phyloP scores from a whole-genome alignment of 345 rosid species.

The Sonneratia alba region DNA sequence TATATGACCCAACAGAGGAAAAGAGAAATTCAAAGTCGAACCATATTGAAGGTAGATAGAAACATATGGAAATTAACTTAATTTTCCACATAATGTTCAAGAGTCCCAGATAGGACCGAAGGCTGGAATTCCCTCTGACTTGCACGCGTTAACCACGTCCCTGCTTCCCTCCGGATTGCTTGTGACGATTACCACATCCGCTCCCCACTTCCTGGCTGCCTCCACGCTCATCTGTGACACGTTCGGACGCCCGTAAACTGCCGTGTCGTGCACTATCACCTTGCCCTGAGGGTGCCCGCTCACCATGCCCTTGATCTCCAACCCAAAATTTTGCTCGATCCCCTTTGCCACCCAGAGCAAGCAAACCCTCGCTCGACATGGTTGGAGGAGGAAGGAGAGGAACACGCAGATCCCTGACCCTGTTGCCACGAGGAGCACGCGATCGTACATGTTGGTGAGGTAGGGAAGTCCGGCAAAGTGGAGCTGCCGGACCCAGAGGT shows the following conservation, averaged over 20 bases:
- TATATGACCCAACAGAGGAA: too few relatives aligned
- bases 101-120: conserved; percentile 98
- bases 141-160: conserved; percentile 65
- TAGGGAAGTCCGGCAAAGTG: conserved; percentile 81
- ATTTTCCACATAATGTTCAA: conserved; percentile 7
- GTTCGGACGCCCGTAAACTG: conserved; percentile 53
- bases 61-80: too few relatives aligned
- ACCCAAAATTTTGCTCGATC: conserved; percentile 55
- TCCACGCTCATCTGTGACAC: conserved; percentile 61
- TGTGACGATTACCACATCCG: conserved; percentile 72
- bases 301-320: conserved; percentile 49
- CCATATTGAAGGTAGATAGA: too few relatives aligned
- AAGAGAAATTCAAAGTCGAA: too few relatives aligned
- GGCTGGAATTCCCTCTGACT: conserved; percentile 47
- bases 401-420: conserved; percentile 85
- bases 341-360: conserved; percentile 79
- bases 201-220: conserved; percentile 53
- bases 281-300: conserved; percentile 40
- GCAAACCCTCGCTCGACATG: conserved; percentile 43
- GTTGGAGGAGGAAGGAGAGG: conserved; percentile 66
- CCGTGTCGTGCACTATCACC: conserved; percentile 65
- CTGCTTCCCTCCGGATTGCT: conserved; percentile 87
- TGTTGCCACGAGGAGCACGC: conserved; percentile 70
- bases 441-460: conserved; percentile 57
- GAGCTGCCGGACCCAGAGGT: conserved; percentile 69